Base-by-base conservation (phyloP, 257 asterid species). In the Nicotiana noctiflora region DNA sequence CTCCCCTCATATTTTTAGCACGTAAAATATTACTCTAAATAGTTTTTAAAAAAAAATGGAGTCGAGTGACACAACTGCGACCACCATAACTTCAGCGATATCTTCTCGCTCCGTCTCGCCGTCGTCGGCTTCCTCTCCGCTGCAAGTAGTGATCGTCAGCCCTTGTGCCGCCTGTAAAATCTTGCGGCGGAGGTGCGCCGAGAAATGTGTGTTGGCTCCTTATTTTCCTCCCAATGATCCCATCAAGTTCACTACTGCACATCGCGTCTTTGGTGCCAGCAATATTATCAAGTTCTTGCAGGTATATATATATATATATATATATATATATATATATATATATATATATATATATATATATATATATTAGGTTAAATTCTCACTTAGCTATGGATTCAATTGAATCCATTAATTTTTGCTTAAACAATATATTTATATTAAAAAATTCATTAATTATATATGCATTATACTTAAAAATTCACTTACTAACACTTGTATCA, bases 61-160 rank as follows among this genome's bases (percentile, higher is more conserved):
- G 27, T 74, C 80, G 2, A 59, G 59, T 34, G 78, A 72, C 57
- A 59, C 25, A 11, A 59, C 27, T 8, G 23, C 44, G 3, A 23
- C 59, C n/a, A 80, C 89, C 46, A 60, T 79, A 13, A 77, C 92
- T 53, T 76, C 87, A 1, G 56, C 88, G 2, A 61, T 51, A 37
- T 46, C 83, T 63, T 86, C 83, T 59, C 85, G 86, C 19, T 84
- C 86, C 0, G 61, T 81, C 21, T 87, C 88, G 4, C 88, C 89
- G 23, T 68, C 89, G 11, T 80, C 83, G 2, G 25, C 84, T 2
- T 79, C 89, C 9, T 62, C 86, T 3, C 81, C 88, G 1, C 75
- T 51, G 0, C 75, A 56, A 52, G 78, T 83, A 49, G 67, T 84
- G 59, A 92, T 84, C n/a, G 80, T 88, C 21, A 94, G 79, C 83